These are phyloP conservation scores for Discostella stelligeroides DNA, from an alignment of 108 stramenopile genomes.

Conservation along the genomic window DNA sequence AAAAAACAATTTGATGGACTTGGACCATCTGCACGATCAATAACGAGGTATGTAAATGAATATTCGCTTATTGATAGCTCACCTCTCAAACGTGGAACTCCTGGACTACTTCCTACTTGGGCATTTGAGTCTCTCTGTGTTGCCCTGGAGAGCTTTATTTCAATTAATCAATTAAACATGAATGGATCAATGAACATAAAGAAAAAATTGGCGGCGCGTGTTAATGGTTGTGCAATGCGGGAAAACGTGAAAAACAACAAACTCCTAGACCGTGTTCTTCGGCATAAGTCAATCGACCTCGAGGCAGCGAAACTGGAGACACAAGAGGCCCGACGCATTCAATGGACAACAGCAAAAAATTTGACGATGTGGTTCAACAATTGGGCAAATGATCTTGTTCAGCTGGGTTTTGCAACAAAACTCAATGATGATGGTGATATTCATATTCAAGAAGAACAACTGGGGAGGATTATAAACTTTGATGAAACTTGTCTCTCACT, in stretches of 20 bases:
- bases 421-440: constrained; percentile 16
- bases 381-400: background rate
- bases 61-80: too few species aligned
- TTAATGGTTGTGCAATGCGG: background rate
- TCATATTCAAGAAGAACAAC: constrained; percentile 15
- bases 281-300: background rate
- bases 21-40: too few species aligned
- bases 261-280: background rate
- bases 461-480: constrained; percentile 13
- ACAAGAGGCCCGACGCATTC: background rate
- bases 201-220: background rate
- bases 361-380: constrained; percentile 6
- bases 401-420: background rate
- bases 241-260: background rate
- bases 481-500: constrained; percentile 23
- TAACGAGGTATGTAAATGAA: too few species aligned
- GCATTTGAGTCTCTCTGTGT: constrained; percentile 13
- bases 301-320: background rate
- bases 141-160: constrained; percentile 8
- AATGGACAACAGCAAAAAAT: background rate
- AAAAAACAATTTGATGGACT: too few species aligned
- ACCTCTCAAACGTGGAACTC: too few species aligned
- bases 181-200: background rate
- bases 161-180: background rate
- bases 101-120: too few species aligned